A percentile compares a stretch with the other conserved stretches of the same genome.
Evolutionary conservation across 2,329 filamentous ascomycete species (phyloP).

Genomic region (Neonectria coccinea): DNA sequence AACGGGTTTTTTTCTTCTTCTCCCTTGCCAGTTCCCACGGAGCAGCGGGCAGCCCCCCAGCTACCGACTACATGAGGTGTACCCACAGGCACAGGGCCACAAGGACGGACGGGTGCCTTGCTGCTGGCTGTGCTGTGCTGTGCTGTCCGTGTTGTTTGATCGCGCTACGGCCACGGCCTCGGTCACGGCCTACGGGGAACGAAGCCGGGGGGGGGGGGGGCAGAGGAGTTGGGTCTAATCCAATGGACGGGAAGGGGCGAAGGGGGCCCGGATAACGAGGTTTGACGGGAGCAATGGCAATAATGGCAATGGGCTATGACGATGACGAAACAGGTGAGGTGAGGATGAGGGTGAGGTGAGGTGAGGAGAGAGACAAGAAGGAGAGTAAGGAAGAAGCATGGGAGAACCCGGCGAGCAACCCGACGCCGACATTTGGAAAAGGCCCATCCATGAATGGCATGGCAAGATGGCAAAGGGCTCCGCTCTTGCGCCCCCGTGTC

Average conservation of each 20-base stretch:
- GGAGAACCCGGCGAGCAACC: constrained; percentile 18
- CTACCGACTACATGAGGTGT: constrained; percentile 34
- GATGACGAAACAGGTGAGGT: constrained; percentile 37
- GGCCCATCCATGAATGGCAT: constrained; percentile 31
- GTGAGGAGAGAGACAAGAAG: constrained; percentile 32
- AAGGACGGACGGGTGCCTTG: constrained; percentile 43
- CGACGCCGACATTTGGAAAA: constrained; percentile 16
- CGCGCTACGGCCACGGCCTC: constrained; percentile 39
- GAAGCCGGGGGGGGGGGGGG: constrained; percentile 30
- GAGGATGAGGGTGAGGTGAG: constrained; percentile 19
- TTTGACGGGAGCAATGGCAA: constrained; percentile 7
- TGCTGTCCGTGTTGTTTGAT: constrained; percentile 38
- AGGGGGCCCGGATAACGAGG: constrained; percentile 4
- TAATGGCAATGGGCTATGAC: constrained; percentile 14
- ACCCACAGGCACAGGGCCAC: constrained; percentile 35
- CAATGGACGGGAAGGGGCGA: constrained; percentile 30
- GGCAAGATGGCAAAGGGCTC: constrained; percentile 27
- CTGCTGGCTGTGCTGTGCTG: neutral
- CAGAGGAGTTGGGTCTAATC: neutral
- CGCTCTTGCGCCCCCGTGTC: constrained; percentile 40
- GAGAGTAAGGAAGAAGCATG: constrained; percentile 21
- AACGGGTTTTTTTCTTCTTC: constrained; percentile 21
- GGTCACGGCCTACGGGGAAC: constrained; percentile 26
- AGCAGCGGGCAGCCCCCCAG: constrained; percentile 22
- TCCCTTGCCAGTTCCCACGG: constrained; percentile 26